A percentile compares a stretch with the other conserved stretches of the same genome.
These are phyloP conservation scores for Tetrahymena malaccensis DNA, from an alignment of 73 alveolate species.

Conservation along the genomic window DNA sequence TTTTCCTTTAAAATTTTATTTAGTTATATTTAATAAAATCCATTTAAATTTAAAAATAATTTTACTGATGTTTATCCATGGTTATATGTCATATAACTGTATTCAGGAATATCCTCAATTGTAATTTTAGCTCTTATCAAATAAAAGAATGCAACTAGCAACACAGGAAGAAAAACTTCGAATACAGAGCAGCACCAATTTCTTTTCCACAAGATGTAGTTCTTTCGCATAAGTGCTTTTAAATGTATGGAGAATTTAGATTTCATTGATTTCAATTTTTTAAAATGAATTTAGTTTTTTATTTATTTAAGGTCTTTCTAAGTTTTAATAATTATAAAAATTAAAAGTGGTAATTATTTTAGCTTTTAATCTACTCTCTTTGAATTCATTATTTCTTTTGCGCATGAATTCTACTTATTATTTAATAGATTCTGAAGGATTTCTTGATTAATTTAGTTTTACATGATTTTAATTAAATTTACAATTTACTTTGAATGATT, in stretches of 20 bases:
- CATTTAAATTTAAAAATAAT: background rate
- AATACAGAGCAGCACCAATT: slow-evolving; percentile 60
- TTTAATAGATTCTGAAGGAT: background rate
- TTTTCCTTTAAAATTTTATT: background rate
- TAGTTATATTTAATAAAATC: background rate
- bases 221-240: slow-evolving; percentile 74
- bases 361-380: no score
- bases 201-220: slow-evolving; percentile 83
- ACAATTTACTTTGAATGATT: background rate
- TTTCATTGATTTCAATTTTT: background rate
- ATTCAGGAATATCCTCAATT: background rate
- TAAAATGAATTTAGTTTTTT: background rate
- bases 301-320: background rate
- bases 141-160: background rate
- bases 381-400: no score
- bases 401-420: background rate
- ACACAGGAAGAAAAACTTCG: slow-evolving; percentile 77
- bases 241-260: slow-evolving; percentile 26
- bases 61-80: background rate
- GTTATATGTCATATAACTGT: background rate
- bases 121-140: background rate
- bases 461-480: background rate
- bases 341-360: no score
- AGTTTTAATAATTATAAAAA: no score
- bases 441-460: background rate